These are phyloP conservation scores for Metschnikowia cubensis DNA, from an alignment of 805 yeast genomes.

Conservation along the genomic window DNA sequence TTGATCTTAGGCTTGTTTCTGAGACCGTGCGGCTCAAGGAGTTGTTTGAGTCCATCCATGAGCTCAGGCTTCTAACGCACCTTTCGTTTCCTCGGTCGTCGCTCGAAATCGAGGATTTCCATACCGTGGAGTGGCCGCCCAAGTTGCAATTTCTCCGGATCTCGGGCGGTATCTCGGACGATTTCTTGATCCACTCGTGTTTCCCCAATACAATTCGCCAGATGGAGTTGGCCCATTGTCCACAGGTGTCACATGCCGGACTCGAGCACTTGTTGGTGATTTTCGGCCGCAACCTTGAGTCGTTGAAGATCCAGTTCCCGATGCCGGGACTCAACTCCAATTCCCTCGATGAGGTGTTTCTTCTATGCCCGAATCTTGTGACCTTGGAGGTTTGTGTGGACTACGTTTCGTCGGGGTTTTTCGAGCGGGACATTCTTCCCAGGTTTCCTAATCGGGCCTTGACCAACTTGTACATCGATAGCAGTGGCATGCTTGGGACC, in stretches of 20 bases:
- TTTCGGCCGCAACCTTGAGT: conserved; percentile 62
- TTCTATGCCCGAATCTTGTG: conserved; percentile 69
- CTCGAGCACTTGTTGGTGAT: conserved; percentile 56
- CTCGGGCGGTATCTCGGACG: conserved; percentile 87
- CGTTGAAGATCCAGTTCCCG: conserved; percentile 75
- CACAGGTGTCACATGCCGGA: conserved; percentile 62
- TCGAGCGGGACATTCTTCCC: conserved; percentile 31
- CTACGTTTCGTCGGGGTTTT: conserved; percentile 51
- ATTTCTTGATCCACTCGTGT: conserved; percentile 62
- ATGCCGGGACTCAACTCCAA: conserved; percentile 73
- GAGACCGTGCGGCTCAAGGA: conserved; percentile 85
- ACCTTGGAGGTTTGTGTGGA: conserved; percentile 73
- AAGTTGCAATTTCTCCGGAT: conserved; percentile 66
- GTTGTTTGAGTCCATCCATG: conserved; percentile 68
- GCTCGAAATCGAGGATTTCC: conserved; percentile 58
- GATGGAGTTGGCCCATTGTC: conserved; percentile 85
- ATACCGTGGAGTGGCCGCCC: conserved; percentile 70
- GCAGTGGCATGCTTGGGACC: conserved; percentile 85
- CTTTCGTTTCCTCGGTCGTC: conserved; percentile 89
- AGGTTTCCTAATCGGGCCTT: conserved; percentile 43
- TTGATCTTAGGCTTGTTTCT: conserved; percentile 82
- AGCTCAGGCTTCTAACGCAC: conserved; percentile 59
- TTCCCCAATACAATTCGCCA: conserved; percentile 71
- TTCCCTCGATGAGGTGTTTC: conserved; percentile 69
- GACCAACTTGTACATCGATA: conserved; percentile 62